phyloP scores from a whole-genome alignment of 116 monocot species.

The Dioscorea cayenensis region DNA sequence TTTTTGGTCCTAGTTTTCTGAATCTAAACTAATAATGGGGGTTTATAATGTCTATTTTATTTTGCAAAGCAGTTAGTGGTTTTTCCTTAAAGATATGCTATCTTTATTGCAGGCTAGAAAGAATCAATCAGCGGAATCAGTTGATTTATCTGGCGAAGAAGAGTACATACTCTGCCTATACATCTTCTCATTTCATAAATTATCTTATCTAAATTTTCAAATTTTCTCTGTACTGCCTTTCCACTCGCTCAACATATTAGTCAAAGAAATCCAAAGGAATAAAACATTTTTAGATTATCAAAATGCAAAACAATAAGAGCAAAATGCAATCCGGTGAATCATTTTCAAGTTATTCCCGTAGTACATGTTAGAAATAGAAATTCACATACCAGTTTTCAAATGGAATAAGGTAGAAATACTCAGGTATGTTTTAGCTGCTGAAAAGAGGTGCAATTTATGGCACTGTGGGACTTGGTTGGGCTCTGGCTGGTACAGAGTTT shows the following conservation, averaged over 20 bases:
- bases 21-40: too few species aligned
- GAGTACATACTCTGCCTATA: conserved; percentile 50
- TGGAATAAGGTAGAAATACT: not conserved
- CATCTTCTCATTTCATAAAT: not conserved
- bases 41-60: not conserved
- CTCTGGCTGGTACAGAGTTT: too few species aligned
- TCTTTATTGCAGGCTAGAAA: conserved; percentile 57
- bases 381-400: not conserved
- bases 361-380: not conserved
- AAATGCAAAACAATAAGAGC: not conserved
- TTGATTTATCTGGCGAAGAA: conserved; percentile 95
- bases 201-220: not conserved
- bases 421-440: too few species aligned
- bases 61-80: too few species aligned
- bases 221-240: not conserved
- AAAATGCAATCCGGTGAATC: not conserved
- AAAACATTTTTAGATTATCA: too few species aligned
- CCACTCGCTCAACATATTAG: too few species aligned
- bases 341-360: not conserved
- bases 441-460: too few species aligned
- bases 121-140: conserved; percentile 56
- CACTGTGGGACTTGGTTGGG: too few species aligned
- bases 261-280: too few species aligned
- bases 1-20: too few species aligned
- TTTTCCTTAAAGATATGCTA: not conserved